phyloP scores from a whole-genome alignment of 768 basidiomycete species.

The Suillus variegatus region DNA sequence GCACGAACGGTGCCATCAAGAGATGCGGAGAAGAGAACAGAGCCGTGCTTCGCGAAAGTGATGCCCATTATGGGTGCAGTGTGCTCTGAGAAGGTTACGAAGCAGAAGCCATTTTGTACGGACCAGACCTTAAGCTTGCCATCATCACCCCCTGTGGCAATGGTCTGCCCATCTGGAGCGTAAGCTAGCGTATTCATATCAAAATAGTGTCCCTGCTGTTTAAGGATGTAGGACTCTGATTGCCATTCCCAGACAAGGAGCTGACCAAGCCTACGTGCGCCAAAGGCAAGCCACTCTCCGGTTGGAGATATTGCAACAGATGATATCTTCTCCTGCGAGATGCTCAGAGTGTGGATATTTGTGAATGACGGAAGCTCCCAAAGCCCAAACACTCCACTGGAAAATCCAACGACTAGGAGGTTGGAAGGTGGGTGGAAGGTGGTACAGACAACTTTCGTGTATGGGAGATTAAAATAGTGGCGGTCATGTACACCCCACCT shows the following conservation, averaged over 20 bases:
- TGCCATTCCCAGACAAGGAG: slow-evolving; percentile 99
- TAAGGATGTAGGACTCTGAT: slow-evolving; percentile 94
- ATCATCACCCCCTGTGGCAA: slow-evolving; percentile 97
- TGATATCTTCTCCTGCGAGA: slow-evolving; percentile 97
- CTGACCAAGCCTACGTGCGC: slow-evolving; percentile 91
- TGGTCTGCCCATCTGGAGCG: slow-evolving; percentile 89
- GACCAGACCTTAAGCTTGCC: slow-evolving; percentile 99
- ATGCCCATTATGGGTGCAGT: slow-evolving; percentile 84
- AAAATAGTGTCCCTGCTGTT: slow-evolving; percentile 97
- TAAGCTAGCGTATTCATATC: slow-evolving; percentile 97
- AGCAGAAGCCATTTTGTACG: slow-evolving; percentile 92
- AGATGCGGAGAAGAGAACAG: slow-evolving; percentile 88
- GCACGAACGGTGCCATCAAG: slow-evolving; percentile 97
- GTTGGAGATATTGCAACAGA: slow-evolving; percentile 90
- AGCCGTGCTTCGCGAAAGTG: slow-evolving; percentile 90
- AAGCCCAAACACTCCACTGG: slow-evolving; percentile 93
- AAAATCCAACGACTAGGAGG: slow-evolving; percentile 92
- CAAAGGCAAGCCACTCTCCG: slow-evolving; percentile 99
- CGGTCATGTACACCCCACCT: slow-evolving; percentile 92
- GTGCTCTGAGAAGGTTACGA: slow-evolving; percentile 96
- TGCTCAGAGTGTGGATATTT: slow-evolving; percentile 94
- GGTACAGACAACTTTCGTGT: slow-evolving; percentile 85
- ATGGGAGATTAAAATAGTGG: slow-evolving; percentile 88
- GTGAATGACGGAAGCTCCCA: slow-evolving; percentile 97
- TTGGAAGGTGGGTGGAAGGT: slow-evolving; percentile 84